Evolutionary conservation across 768 basidiomycete species (phyloP), one percentile per base, ranked within the genome.

Genomic region (Podaxis pistillaris): DNA sequence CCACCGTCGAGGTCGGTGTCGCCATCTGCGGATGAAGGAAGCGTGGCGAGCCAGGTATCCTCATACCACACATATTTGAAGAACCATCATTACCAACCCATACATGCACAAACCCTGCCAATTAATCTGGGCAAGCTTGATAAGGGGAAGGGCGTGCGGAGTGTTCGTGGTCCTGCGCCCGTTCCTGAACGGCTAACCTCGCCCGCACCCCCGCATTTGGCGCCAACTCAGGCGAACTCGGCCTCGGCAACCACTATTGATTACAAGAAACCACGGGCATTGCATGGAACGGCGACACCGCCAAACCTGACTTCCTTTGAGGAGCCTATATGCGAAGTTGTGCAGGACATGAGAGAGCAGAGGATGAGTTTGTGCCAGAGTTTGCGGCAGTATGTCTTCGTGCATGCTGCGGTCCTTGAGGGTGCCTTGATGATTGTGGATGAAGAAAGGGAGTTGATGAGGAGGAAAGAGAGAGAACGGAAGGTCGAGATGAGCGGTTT

Each of bases 351-450:
- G 89, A 83, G 96, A 50, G 89, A 96, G 73, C 96, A 98, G 76
- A 81, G 96, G 58, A 98, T 98, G 96, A 94, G 93, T 69, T 75
- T 97, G 64, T 96, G 96, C 71, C 96, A 96, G 79, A 96, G 91
- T 73, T 76, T 96, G 70, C 79, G 95, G 62, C 96, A 98, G 76
- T 98, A 96, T 70, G 89, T 96, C 19, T 98, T 96, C 74, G 91
- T 94, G 40, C 93, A 97, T 71, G 86, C 89, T 33, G 93, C 88
- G 17, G 80, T 95, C 61, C 83, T 94, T 62, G 91, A 93, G 73
- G 93, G 93, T 6, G 84, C 89, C 15, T 73, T 94, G 75, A 81
- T 84, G 81, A 78, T 94, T 17, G 81, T 89, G 51, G 92, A 93
- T 65, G 89, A 93, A 72, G 86, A 89, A 74, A 79, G 76, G 62